Evolutionary conservation across 331 rosid genomes (phyloP), one percentile per base, ranked within the genome.

Genomic region (Erythrophleum ivorense): DNA sequence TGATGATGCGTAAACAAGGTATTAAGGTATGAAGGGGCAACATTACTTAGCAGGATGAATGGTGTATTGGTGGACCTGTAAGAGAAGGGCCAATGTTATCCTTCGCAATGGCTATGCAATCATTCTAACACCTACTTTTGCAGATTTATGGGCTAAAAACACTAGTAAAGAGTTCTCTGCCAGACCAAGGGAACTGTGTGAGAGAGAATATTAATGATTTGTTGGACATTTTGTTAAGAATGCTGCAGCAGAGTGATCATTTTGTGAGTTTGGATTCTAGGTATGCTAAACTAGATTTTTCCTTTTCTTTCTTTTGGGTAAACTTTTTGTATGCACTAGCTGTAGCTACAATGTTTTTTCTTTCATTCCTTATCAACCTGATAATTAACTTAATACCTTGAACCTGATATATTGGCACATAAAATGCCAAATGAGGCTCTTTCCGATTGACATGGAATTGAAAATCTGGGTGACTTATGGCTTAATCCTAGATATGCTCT

Each of bases 131-230:
- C n/a, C 15, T 80, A 15, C 46, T 78, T 74, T 81, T 87, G 85
- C 94, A 95, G 99, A 93, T 92, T 81, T 93, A 81, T 87, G 98
- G 91, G 82, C 87, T 95, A 84, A 93, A 93, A 93, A 75, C 97
- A 58, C 88, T 95, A 67, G 92, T 92, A 60, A 93, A 90, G 91
- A 89, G 94, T 83, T 89, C 79, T 87, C 87, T 95, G 85, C 94
- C 94, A n/a, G 90, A 85, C 80, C 88, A 58, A 71, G 92, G 89
- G 77, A 87, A 78, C 79, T 85, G 76, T 46, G 85, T 75, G 68
- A 50, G 76, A 43, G 48, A 75, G 84, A 53, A 86, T 57, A 79
- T 92, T 83, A 76, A 59, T 73, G 88, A 81, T 77, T 84, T 95
- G 77, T 86, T 92, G 88, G 88, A 83, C 62, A 71, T 86, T 83